Percentiles rank a stretch among this genome's conserved stretches.
phyloP scores from a whole-genome alignment of 805 yeast species.

The Priceomyces haplophilus region DNA sequence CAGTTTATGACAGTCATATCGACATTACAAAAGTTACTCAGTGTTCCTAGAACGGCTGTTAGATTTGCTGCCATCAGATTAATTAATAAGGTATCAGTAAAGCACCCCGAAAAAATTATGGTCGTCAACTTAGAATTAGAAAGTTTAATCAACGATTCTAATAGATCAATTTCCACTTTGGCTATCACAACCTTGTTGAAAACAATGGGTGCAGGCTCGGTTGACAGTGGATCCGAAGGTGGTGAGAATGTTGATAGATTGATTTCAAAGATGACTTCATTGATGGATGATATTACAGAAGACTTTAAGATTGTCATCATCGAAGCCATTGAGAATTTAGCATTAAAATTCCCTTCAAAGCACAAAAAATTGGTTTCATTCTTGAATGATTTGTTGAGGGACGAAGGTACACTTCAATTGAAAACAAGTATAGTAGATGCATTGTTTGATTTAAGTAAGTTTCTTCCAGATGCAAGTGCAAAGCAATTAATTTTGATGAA shows the following conservation, averaged over 20 bases:
- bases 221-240: slow-evolving; percentile 31
- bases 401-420: slow-evolving; percentile 85
- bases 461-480: slow-evolving; percentile 68
- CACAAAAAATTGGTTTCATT: slow-evolving; percentile 79
- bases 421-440: slow-evolving; percentile 91
- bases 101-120: slow-evolving; percentile 73
- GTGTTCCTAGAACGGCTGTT: slow-evolving; percentile 87
- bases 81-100: slow-evolving; percentile 79
- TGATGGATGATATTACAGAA: slow-evolving; percentile 91
- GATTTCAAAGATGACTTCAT: slow-evolving; percentile 79
- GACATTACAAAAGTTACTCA: slow-evolving; percentile 70
- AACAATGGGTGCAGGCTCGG: slow-evolving; percentile 75
- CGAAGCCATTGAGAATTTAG: slow-evolving; percentile 89
- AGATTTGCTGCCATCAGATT: slow-evolving; percentile 92
- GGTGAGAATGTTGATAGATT: slow-evolving; percentile 77
- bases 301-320: slow-evolving; percentile 93
- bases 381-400: slow-evolving; percentile 78
- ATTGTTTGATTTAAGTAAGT: slow-evolving; percentile 83
- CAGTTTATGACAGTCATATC: slow-evolving; percentile 69
- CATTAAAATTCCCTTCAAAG: slow-evolving; percentile 89
- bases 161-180: slow-evolving; percentile 90
- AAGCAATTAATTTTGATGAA: slow-evolving; percentile 80
- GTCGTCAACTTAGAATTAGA: slow-evolving; percentile 85
- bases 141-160: slow-evolving; percentile 78
- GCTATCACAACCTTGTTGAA: slow-evolving; percentile 94